phyloP scores from a whole-genome alignment of 306 rosid species.

The Trifolium pratense region DNA sequence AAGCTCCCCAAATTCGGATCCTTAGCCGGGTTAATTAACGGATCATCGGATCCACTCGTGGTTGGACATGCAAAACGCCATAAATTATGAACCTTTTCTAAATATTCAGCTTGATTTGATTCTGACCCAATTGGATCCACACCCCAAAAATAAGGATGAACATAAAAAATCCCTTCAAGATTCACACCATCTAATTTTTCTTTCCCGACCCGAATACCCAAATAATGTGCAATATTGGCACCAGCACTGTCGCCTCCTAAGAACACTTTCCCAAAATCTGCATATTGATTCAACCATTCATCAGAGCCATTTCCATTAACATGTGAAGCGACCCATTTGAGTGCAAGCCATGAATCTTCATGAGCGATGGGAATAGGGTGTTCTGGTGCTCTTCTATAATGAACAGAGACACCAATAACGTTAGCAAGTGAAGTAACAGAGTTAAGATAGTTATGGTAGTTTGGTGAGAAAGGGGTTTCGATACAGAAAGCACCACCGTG shows the following conservation, averaged over 20 bases:
- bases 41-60: slow-evolving; percentile 57
- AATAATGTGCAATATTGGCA: slow-evolving; percentile 58
- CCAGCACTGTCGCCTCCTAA: slow-evolving; percentile 82
- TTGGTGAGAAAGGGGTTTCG: slow-evolving; percentile 58
- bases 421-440: slow-evolving; percentile 50
- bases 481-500: slow-evolving; percentile 81
- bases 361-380: slow-evolving; percentile 60
- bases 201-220: slow-evolving; percentile 53
- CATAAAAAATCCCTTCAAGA: slow-evolving; percentile 50
- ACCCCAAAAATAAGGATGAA: slow-evolving; percentile 75
- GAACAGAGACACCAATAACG: slow-evolving; percentile 66
- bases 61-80: slow-evolving; percentile 62
- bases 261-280: slow-evolving; percentile 54
- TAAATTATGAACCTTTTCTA: slow-evolving; percentile 26
- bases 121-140: slow-evolving; percentile 53
- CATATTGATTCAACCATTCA: slow-evolving; percentile 58
- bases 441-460: slow-evolving; percentile 54
- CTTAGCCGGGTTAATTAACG: slow-evolving; percentile 58
- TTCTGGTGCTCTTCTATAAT: slow-evolving; percentile 77
- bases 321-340: slow-evolving; percentile 71
- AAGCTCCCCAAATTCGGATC: slow-evolving; percentile 61
- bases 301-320: slow-evolving; percentile 53
- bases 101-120: background rate
- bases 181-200: slow-evolving; percentile 52
- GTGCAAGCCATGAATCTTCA: slow-evolving; percentile 66